Percentiles rank a stretch among this genome's conserved stretches.
Evolutionary conservation across 1,284 basidiomycete species (phyloP).

Genomic region (Austroboletus olivaceoglutinosus): DNA sequence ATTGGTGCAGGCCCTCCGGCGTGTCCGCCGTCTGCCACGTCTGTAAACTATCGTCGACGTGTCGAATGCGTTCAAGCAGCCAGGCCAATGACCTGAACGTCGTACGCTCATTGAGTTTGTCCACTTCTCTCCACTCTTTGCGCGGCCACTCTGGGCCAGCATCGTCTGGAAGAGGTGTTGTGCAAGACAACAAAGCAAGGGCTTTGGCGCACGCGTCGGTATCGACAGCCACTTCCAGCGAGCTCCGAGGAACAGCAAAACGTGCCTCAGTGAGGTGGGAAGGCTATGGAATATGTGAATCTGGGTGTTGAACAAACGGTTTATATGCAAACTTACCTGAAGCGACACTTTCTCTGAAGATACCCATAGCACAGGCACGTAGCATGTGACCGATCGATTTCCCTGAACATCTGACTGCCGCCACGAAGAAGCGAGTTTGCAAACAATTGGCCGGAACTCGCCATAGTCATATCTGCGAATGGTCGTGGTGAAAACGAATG

Average conservation of each 20-base stretch:
- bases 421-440: slow-evolving; percentile 72
- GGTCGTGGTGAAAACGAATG: slow-evolving; percentile 80
- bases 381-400: slow-evolving; percentile 51
- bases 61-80: slow-evolving; percentile 81
- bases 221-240: slow-evolving; percentile 53
- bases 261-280: slow-evolving; percentile 60
- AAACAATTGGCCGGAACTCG: slow-evolving; percentile 74
- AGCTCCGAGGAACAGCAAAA: slow-evolving; percentile 61
- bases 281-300: slow-evolving; percentile 20
- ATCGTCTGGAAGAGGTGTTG: slow-evolving; percentile 64
- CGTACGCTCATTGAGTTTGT: slow-evolving; percentile 79
- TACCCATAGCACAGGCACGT: slow-evolving; percentile 68
- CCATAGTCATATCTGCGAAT: slow-evolving; percentile 78
- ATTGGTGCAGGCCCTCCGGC: slow-evolving; percentile 45
- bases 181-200: slow-evolving; percentile 75
- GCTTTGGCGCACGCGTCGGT: slow-evolving; percentile 69
- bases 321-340: slow-evolving; percentile 42
- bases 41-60: slow-evolving; percentile 61
- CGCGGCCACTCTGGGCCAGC: slow-evolving; percentile 78
- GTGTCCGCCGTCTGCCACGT: slow-evolving; percentile 56
- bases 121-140: slow-evolving; percentile 74
- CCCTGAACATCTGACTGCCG: slow-evolving; percentile 60
- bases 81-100: slow-evolving; percentile 82
- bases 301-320: background rate
- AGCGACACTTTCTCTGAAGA: slow-evolving; percentile 44